These are phyloP conservation scores for Quercus dentata DNA, from an alignment of 306 rosid species.

Conservation along the genomic window DNA sequence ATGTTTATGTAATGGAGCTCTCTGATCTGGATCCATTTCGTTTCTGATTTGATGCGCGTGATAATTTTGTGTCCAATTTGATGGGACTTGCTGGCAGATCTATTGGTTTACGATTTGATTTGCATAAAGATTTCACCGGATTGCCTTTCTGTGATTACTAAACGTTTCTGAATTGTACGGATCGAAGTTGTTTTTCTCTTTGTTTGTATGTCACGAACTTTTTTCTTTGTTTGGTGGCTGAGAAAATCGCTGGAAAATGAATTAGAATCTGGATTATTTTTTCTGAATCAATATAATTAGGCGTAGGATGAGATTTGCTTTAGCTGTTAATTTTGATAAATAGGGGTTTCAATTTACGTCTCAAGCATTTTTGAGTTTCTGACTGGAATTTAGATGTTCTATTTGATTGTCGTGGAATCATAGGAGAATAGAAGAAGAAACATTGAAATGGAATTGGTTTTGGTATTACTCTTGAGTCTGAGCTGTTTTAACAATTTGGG, in stretches of 20 bases:
- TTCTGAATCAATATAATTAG: neutral
- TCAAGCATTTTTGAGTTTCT: neutral
- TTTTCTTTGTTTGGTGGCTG: neutral
- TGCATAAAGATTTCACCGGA: neutral
- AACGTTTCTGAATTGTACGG: conserved; percentile 8
- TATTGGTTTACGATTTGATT: conserved; percentile 15
- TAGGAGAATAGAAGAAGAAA: neutral
- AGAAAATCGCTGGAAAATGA: neutral
- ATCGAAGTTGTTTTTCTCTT: neutral
- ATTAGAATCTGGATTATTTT: neutral
- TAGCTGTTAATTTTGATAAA: neutral
- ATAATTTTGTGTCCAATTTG: neutral
- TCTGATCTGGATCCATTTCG: conserved; percentile 23
- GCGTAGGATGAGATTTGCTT: neutral
- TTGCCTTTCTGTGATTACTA: neutral
- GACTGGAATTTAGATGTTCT: neutral
- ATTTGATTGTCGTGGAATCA: neutral
- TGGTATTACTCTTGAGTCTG: neutral
- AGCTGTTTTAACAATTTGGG: neutral
- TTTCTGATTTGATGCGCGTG: neutral
- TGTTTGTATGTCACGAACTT: neutral
- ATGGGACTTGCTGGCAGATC: conserved; percentile 27
- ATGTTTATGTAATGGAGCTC: neutral
- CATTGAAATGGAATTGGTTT: neutral
- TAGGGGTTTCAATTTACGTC: neutral